Conservation (phyloP, 108 stramenopile genomes). For the Cyclotella sp. region DNA sequence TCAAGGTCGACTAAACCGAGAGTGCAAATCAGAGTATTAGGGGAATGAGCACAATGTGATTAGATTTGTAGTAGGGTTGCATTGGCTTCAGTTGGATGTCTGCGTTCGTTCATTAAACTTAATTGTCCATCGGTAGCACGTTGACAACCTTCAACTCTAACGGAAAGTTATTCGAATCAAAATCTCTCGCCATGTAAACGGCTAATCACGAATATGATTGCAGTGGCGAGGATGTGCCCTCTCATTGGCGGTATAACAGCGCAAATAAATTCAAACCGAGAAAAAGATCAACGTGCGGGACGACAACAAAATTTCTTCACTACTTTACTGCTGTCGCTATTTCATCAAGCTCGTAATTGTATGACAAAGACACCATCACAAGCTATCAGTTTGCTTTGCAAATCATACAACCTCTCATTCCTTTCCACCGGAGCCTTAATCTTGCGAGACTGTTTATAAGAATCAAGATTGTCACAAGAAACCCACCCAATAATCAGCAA, state of each 20-base stretch:
- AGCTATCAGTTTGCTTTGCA: not conserved
- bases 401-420: not conserved
- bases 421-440: not conserved
- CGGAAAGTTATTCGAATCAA: no score
- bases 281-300: no score
- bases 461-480: not conserved
- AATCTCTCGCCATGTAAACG: no score
- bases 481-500: not conserved
- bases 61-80: not conserved
- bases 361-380: not conserved
- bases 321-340: not conserved
- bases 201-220: no score
- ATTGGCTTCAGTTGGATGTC: not conserved
- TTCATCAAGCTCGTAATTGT: not conserved
- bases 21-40: not conserved
- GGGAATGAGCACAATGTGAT: no score
- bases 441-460: not conserved
- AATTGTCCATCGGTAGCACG: not conserved
- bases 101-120: not conserved
- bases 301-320: not conserved
- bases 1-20: slow-evolving; percentile 89
- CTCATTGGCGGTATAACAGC: no score
- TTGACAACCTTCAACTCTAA: not conserved
- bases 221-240: no score
- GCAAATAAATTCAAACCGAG: no score